Evolutionary conservation across 345 rosid genomes (phyloP).

Genomic region (Eutrema heterophyllum): DNA sequence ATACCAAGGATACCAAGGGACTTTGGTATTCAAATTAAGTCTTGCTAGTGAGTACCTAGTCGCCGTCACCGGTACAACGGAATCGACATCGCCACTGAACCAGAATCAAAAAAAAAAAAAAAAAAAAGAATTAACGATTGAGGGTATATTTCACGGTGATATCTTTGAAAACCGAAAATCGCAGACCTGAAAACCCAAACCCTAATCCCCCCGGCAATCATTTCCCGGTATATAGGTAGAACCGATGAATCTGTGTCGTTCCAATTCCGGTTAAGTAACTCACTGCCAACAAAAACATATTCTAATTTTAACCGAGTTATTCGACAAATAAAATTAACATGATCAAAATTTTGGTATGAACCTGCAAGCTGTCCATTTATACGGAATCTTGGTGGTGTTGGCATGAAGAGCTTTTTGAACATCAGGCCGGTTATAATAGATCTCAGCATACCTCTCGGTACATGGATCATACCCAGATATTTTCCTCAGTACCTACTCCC

Average conservation of each 20-base stretch:
- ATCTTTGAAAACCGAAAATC: background rate
- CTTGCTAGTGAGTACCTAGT: conserved; percentile 82
- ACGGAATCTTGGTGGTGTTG: conserved; percentile 61
- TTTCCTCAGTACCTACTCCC: conserved; percentile 45
- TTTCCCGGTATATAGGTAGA: conserved; percentile 75
- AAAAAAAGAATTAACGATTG: background rate
- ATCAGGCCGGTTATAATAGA: conserved; percentile 83
- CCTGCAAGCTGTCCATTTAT: conserved; percentile 99
- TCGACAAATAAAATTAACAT: background rate
- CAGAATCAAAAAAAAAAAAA: background rate
- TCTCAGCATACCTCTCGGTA: conserved; percentile 91
- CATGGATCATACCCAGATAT: conserved; percentile 96
- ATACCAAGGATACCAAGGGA: conserved; percentile 98
- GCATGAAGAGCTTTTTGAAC: conserved; percentile 93
- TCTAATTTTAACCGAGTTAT: background rate
- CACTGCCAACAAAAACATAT: conserved; percentile 38
- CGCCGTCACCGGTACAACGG: conserved; percentile 97
- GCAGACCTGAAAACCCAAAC: conserved; percentile 93
- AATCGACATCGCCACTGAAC: conserved; percentile 89
- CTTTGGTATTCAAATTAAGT: conserved; percentile 61
- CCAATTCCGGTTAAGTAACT: conserved; percentile 83
- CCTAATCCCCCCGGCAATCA: conserved; percentile 77
- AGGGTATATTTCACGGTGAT: background rate
- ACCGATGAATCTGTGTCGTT: conserved; percentile 78
- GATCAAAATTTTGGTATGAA: conserved; percentile 4